Conservation (phyloP, 2,329 filamentous ascomycete genomes). For the Spiromastix sp. region DNA sequence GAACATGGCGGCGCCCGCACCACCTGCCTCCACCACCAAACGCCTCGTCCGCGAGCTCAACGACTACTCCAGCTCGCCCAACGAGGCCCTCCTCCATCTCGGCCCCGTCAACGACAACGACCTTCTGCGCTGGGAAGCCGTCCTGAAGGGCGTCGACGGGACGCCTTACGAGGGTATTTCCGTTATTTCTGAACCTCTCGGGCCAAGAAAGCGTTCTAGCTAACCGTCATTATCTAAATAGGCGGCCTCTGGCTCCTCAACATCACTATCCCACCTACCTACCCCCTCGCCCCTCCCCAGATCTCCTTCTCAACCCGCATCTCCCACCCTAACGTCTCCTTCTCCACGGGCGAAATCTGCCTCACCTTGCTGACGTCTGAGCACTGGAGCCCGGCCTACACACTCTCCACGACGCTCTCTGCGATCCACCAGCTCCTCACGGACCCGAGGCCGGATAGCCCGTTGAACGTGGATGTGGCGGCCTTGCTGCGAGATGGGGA, state of each 20-base stretch:
- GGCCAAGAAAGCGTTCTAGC: background rate
- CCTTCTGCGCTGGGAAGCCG: slow-evolving; percentile 49
- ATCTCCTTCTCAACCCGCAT: slow-evolving; percentile 76
- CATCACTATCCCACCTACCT: slow-evolving; percentile 65
- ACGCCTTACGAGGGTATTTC: slow-evolving; percentile 50
- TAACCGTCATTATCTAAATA: slow-evolving; percentile 15
- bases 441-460: slow-evolving; percentile 36
- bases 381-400: slow-evolving; percentile 80
- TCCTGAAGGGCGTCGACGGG: slow-evolving; percentile 48
- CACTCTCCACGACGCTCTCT: slow-evolving; percentile 44
- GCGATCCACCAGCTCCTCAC: slow-evolving; percentile 38
- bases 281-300: slow-evolving; percentile 67
- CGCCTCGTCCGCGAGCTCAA: slow-evolving; percentile 53
- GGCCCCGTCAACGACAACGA: slow-evolving; percentile 48
- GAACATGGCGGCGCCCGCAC: no score
- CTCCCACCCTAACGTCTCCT: slow-evolving; percentile 71
- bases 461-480: slow-evolving; percentile 40
- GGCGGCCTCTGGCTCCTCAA: slow-evolving; percentile 73
- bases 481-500: slow-evolving; percentile 36
- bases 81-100: slow-evolving; percentile 46
- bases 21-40: slow-evolving; percentile 37
- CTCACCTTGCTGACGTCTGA: slow-evolving; percentile 66
- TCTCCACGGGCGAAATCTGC: slow-evolving; percentile 79
- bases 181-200: background rate
- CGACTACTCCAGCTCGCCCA: slow-evolving; percentile 45